Evolutionary conservation across 2,329 filamentous ascomycete genomes (phyloP).

Genomic region (Aureobasidium sp.): DNA sequence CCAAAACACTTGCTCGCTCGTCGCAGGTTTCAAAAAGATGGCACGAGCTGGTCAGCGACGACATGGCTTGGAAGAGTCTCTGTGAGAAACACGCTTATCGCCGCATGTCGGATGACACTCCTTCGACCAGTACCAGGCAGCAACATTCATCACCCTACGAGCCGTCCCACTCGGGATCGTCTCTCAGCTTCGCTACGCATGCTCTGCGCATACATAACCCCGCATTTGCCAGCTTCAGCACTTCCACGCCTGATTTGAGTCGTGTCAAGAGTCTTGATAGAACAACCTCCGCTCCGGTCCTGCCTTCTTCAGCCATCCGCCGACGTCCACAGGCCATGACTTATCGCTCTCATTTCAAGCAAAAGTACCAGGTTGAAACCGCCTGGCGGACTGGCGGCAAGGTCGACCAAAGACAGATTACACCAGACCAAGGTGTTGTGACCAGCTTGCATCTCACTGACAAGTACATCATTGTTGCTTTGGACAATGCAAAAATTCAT

Average conservation of each 20-base stretch:
- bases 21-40: constrained; percentile 95
- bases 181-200: constrained; percentile 1
- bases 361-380: constrained; percentile 92
- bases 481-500: constrained; percentile 98
- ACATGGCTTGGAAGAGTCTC: constrained; percentile 96
- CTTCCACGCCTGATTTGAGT: constrained; percentile 39
- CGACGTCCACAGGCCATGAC: constrained; percentile 60
- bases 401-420: constrained; percentile 77
- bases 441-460: constrained; percentile 89
- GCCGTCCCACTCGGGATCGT: constrained; percentile 13
- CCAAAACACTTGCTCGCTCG: constrained; percentile 82
- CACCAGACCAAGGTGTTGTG: constrained; percentile 91
- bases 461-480: constrained; percentile 93
- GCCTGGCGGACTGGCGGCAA: constrained; percentile 92
- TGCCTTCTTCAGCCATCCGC: constrained; percentile 26
- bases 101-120: constrained; percentile 36
- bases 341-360: constrained; percentile 96
- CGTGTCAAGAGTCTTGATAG: constrained; percentile 50
- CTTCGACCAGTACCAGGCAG: constrained; percentile 5
- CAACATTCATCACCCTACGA: constrained; percentile 17
- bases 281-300: constrained; percentile 19
- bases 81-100: constrained; percentile 93
- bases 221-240: constrained; percentile 23
- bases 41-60: constrained; percentile 87
- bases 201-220: constrained; percentile 12